Base-by-base conservation (phyloP, 1,139 yeast genomes). In the Pneumocystis carinii region DNA sequence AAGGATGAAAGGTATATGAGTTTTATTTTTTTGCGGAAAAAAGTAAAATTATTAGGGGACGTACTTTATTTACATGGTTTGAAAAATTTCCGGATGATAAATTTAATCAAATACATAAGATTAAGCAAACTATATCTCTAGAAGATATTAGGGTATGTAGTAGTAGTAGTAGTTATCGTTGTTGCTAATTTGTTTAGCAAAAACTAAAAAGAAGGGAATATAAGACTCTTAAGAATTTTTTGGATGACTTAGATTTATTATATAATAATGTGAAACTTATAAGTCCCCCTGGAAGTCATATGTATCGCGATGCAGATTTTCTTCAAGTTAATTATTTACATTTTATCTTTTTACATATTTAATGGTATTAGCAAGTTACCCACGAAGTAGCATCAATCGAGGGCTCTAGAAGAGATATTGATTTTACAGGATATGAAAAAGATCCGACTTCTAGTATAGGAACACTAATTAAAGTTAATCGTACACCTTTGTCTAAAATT, bases 151-250 rank as follows among this genome's bases (percentile, higher is more conserved):
- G 55, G 1, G 55, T 48, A 48, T 48, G 3, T 24, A 12, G 24
- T 19, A 2, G 7, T 24, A 1, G 10, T 24, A 2, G 7, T 24
- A 1, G 10, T 24, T 48, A n/a, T 12, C 24, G 10, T 19, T 24
- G 12, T 42, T 24, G 12, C 12, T 48, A 48, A 48, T 24, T 24
- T 68, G 86, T 90, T 66, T 81, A 88, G 71, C 83, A 87, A 71
- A 86, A 87, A 70, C 88, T 90, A 67, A 88, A 95, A 74, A 86
- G 90, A 66, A 82, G 96, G 72, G 87, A 85, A 72, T 92, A 92
- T 74, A 78, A 79, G 64, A 80, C 81, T 58, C 92, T 90, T 60
- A 92, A 87, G 65, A 80, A 79, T 67, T 92, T 88, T 72, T 79
- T 90, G 70, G 78, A 78, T 59, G 97, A 92, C 73, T 81, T 92